Percentiles rank a stretch among this genome's conserved stretches.
Evolutionary conservation across 2,329 filamentous ascomycete species (phyloP).

Genomic region (Cercospora beticola): DNA sequence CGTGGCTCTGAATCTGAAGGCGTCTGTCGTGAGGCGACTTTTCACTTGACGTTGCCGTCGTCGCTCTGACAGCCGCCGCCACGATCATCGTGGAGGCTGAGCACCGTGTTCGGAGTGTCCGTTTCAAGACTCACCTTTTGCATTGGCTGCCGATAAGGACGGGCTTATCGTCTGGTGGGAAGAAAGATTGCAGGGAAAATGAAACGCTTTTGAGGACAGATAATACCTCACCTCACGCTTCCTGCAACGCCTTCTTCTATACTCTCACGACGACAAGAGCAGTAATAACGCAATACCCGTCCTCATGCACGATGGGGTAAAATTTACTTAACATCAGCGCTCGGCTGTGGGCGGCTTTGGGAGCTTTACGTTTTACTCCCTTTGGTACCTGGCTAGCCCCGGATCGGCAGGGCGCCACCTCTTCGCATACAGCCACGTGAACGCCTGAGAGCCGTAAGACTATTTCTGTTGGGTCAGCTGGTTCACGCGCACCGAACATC

Average conservation of each 20-base stretch:
- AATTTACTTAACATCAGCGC: conserved; percentile 9
- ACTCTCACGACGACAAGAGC: background rate
- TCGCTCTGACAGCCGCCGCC: background rate
- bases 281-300: conserved; percentile 8
- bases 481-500: background rate
- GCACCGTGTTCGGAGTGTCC: background rate
- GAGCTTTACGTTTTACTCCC: conserved; percentile 5
- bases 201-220: background rate
- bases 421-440: background rate
- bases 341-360: conserved; percentile 10
- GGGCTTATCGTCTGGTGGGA: background rate
- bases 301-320: conserved; percentile 12
- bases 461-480: conserved; percentile 4
- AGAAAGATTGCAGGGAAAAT: conserved; percentile 1
- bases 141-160: conserved; percentile 5
- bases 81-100: background rate
- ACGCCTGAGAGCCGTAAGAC: background rate
- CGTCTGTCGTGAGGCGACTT: background rate
- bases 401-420: conserved; percentile 8
- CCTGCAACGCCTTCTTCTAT: background rate
- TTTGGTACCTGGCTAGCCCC: conserved; percentile 9
- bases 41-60: background rate
- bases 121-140: conserved; percentile 10
- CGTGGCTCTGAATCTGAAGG: background rate
- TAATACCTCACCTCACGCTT: background rate